Evolutionary conservation across 2,329 filamentous ascomycete species (phyloP), one percentile per base, ranked within the genome.

Genomic region (Arthrobotrys sphaeroides): DNA sequence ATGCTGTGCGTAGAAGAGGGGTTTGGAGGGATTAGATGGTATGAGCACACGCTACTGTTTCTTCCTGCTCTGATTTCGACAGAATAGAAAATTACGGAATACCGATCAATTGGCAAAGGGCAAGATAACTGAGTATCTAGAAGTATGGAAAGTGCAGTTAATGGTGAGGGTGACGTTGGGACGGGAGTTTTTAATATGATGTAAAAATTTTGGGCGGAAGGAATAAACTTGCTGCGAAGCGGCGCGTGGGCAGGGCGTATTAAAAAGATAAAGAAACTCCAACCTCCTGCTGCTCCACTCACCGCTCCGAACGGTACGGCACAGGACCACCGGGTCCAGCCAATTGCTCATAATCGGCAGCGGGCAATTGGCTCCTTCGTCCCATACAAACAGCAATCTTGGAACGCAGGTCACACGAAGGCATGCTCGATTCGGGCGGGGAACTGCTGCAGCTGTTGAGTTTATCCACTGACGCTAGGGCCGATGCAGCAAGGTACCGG

Each of bases 401-500:
- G 60, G 59, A 47, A 42, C 59, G 55, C 47, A 38, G 59, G 59
- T 72, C 67, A 64, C 67, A 59, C 68, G 45, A 73, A 73, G 51
- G 57, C 36, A 57, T 62, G 22, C 55, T 72, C 57, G 49, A 72
- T 72, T 55, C 31, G 67, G 67, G 57, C 59, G 68, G 68, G 66
- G 66, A 60, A 67, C 16, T 68, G 55, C 55, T 66, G 31, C 47
- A 68, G 36, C 66, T 33, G 43, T 60, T 20, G 33, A 61, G 42
- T 60, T 60, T 73, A 66, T 55, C 69, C 69, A 67, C 43, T 57
- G 22, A n/a, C 49, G 45, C 69, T 73, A 73, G 43, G 28, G 43
- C 62, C n/a, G 70, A 67, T 74, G 16, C 53, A 68, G 61, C 70
- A 67, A 62, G 70, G 70, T 61, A 62, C 69, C 53, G 33, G 26